Base-by-base conservation (phyloP, 129 eudicot species). In the Centella asiatica region DNA sequence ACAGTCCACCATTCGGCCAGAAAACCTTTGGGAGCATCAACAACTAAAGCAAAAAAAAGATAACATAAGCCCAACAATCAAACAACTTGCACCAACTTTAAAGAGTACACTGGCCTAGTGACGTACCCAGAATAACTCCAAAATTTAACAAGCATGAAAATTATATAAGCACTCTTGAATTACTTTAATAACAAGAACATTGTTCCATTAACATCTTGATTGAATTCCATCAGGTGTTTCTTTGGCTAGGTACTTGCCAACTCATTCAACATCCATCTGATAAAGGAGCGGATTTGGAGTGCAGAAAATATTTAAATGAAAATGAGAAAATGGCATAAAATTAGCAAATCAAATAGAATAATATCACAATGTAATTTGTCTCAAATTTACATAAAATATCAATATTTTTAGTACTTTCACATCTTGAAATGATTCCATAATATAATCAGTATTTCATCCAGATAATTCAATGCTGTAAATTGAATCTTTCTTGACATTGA, bases 1-100 rank as follows among this genome's bases (percentile, higher is more conserved):
- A 67, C 25, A 5, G 49, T 23, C 85, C 85, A 79, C 85, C 85
- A 79, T 9, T 75, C 78, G 1, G 53, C 34, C 28, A 79, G 39
- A 58, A 79, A 79, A n/a, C 78, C 78, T 34, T 63, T 69, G 7
- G 72, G 72, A 55, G 60, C 25, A 23, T 57, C 46, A 23, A 62
- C 24, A 44, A 32, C 80, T 74, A 45, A 65, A 64, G 28, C 75
- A 56, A n/a, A 32, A 36, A 34, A 12, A 17, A 27, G 6, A 18
- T n/a, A 22, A 27, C 2, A 9, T 11, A 53, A 26, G 2, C 0
- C 3, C 32, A 19, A 28, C 18, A 59, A 58, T n/a, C 46, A 42
- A n/a, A 42, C 18, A 11, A 11, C 2, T 42, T 11, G 18, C 14
- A 42, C 12, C 46, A 42, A 42, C 18, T 1, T 42, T 4, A 42